Conservation (phyloP, 257 asterid genomes). For the Catharanthus roseus region DNA sequence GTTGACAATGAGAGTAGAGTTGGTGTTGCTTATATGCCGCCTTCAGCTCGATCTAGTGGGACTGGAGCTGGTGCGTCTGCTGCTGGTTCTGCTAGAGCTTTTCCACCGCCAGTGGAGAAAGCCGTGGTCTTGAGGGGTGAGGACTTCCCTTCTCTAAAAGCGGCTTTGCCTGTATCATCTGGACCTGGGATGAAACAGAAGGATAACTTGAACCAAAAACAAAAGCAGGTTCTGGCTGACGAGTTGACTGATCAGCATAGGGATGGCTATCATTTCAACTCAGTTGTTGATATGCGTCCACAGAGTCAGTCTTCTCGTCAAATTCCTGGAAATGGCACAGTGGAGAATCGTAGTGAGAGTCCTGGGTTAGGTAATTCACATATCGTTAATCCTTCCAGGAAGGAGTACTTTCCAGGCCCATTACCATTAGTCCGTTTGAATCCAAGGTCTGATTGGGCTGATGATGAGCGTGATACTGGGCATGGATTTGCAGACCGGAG, state of each 20-base stretch:
- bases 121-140: constrained; percentile 85
- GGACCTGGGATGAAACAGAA: constrained; percentile 63
- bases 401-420: constrained; percentile 59
- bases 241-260: constrained; percentile 43
- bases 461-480: constrained; percentile 97
- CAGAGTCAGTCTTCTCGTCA: constrained; percentile 37
- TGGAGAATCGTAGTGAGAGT: constrained; percentile 40
- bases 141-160: constrained; percentile 96
- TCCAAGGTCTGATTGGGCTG: constrained; percentile 97
- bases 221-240: constrained; percentile 41
- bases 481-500: constrained; percentile 61
- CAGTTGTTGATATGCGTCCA: constrained; percentile 39
- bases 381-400: constrained; percentile 30
- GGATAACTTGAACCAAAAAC: constrained; percentile 58
- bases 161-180: constrained; percentile 68
- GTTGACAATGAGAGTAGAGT: constrained; percentile 38
- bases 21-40: constrained; percentile 64
- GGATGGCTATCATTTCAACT: constrained; percentile 40
- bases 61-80: constrained; percentile 27
- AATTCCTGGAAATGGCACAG: constrained; percentile 30
- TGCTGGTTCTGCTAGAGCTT: constrained; percentile 33
- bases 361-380: constrained; percentile 34
- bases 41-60: constrained; percentile 61
- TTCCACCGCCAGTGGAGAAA: constrained; percentile 43
- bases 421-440: constrained; percentile 71